Percentiles rank a stretch among this genome's conserved stretches.
Evolutionary conservation across 164 flowering plant species (phyloP).

Genomic region (Stephania yunnanensis): DNA sequence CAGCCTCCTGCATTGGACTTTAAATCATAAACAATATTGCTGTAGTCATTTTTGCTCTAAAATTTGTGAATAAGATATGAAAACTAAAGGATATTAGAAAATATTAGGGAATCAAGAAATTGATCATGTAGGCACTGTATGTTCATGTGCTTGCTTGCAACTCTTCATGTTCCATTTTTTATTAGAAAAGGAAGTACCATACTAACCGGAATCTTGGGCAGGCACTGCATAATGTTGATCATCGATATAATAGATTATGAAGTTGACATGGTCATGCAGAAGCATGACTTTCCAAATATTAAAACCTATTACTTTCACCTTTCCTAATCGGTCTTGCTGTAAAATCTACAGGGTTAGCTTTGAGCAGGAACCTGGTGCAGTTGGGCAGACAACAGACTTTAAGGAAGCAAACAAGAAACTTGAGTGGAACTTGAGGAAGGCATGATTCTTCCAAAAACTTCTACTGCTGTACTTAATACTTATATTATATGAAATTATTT

Average conservation of each 20-base stretch:
- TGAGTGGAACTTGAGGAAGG: slow-evolving; percentile 95
- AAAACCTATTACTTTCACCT: not conserved
- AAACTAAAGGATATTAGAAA: too few species aligned
- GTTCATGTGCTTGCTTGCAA: not conserved
- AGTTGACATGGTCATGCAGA: not conserved
- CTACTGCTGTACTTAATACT: not conserved
- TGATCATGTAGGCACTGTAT: not conserved
- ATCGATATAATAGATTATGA: not conserved
- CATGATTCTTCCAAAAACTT: slow-evolving; percentile 15
- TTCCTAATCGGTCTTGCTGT: not conserved
- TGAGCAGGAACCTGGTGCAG: slow-evolving; percentile 86
- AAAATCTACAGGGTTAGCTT: slow-evolving; percentile 62
- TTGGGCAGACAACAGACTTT: slow-evolving; percentile 86
- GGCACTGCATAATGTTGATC: not conserved
- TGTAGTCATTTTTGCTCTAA: too few species aligned
- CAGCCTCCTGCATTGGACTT: not conserved
- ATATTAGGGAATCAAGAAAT: not conserved
- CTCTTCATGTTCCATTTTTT: too few species aligned
- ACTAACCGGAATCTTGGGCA: too few species aligned
- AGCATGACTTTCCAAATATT: not conserved
- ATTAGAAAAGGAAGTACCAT: too few species aligned
- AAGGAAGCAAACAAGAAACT: slow-evolving; percentile 79
- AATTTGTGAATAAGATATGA: not conserved
- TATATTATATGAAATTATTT: not conserved
- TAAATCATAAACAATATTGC: too few species aligned